Base-by-base conservation (phyloP, 805 yeast species). In the Candida ipomoeae region DNA sequence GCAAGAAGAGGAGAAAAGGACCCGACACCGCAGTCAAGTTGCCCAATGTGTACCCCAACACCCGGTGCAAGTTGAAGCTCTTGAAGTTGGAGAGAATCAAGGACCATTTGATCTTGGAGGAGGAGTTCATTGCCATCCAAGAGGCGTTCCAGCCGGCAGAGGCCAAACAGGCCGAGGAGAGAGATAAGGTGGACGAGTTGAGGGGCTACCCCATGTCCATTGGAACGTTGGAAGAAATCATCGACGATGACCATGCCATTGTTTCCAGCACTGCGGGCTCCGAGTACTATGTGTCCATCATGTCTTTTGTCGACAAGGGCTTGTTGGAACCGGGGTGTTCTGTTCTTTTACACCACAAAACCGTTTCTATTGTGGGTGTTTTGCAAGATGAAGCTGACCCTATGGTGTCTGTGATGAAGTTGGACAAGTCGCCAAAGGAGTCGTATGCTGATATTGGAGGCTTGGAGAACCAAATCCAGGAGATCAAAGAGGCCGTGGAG, bases 161-260 rank as follows among this genome's bases (percentile, higher is more conserved):
- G 67, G 96, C 94, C 64, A 89, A 89, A 69, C 96, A 91, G 64
- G 95, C 89, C 23, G 99, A 94, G 68, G 99, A 94, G 70, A 80
- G 97, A 60, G 91, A 89, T 59, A 90, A 91, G 68, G 85, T 94
- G 51, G 98, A 94, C 65, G 97, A 91, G 60, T 80, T 94, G 63
- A 84, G 99, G 69, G 99, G 99, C 6, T 83, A 89, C 40, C 99
- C 99, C 50, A 85, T 94, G 87, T 85, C 96, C 38, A 87, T 94
- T 54, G 99, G 99, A 45, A 90, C 97, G 2, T 77, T 94, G 62
- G 99, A 94, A 67, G 99, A 94, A 73, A 89, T 94, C 54, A 89
- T 94, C 59, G 99, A 94, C 65, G 99, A 94, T 69, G 99, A 94
- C 66, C 99, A 94, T 70, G 99, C 99, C 17, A 94, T 94, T 74